A percentile compares a stretch with the other conserved stretches of the same genome.
These are phyloP conservation scores for Dictyostelium discoideum DNA, from an alignment of 78 protist genomes.

Conservation along the genomic window dicty_2.7 NC_007088.5:6691501-6692000, in stretches of 20 bases:
- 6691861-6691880: conserved; percentile 88
- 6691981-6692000: conserved; percentile 71
- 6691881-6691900: conserved; percentile 88
- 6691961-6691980: conserved; percentile 26
- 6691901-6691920: conserved; percentile 94
- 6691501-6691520: conserved; percentile 79
- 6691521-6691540: conserved; percentile 86
- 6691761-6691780: conserved; percentile 48
- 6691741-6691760: conserved; percentile 61
- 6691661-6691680: conserved; percentile 63
- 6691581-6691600: background rate
- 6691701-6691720: conserved; percentile 69
- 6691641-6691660: conserved; percentile 68
- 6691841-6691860: conserved; percentile 67
- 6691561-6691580: conserved; percentile 67
- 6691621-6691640: conserved; percentile 86
- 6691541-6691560: conserved; percentile 91
- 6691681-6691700: conserved; percentile 66
- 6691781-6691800: conserved; percentile 63
- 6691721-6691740: conserved; percentile 89
- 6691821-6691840: conserved; percentile 63
- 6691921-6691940: conserved; percentile 87
- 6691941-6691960: conserved; percentile 82
- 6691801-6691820: conserved; percentile 81
- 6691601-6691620: conserved; percentile 73